phyloP scores from a whole-genome alignment of 2,329 filamentous ascomycete species.

The Albophoma yamanashiensis region DNA sequence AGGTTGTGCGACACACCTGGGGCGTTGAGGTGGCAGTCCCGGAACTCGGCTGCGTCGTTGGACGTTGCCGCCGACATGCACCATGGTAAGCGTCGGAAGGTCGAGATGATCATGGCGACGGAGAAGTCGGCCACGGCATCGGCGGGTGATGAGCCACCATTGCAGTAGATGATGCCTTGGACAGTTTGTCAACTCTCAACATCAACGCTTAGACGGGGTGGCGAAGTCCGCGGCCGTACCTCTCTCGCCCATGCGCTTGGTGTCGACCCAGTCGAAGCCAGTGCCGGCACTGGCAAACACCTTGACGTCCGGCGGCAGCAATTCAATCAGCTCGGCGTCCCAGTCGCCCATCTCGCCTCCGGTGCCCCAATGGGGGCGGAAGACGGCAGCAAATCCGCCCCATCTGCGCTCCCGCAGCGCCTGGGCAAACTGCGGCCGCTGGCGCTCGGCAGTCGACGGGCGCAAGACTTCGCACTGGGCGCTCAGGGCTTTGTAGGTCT shows the following conservation, averaged over 20 bases:
- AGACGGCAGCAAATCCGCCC: constrained; percentile 44
- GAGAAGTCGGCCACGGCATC: constrained; percentile 66
- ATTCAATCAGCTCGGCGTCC: constrained; percentile 46
- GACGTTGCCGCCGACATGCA: constrained; percentile 44
- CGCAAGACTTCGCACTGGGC: constrained; percentile 37
- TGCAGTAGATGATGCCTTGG: constrained; percentile 60
- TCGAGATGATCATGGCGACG: constrained; percentile 56
- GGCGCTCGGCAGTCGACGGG: constrained; percentile 37
- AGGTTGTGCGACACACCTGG: constrained; percentile 54
- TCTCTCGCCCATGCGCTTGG: constrained; percentile 45
- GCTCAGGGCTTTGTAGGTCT: constrained; percentile 32
- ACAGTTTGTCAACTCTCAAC: not conserved
- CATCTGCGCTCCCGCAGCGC: constrained; percentile 40
- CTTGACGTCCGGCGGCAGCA: constrained; percentile 43
- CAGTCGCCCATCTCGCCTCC: constrained; percentile 57
- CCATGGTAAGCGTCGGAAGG: constrained; percentile 59
- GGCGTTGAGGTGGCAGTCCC: constrained; percentile 47
- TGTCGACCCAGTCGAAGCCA: constrained; percentile 57
- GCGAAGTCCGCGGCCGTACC: constrained; percentile 25
- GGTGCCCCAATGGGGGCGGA: constrained; percentile 52
- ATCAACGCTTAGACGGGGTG: not conserved
- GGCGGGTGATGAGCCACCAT: constrained; percentile 57
- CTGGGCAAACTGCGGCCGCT: constrained; percentile 35
- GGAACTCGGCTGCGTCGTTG: constrained; percentile 29
- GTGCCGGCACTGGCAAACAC: constrained; percentile 57